Evolutionary conservation across 2,329 filamentous ascomycete species (phyloP), one percentile per base, ranked within the genome.

Genomic region (Fusarium heterosporum): DNA sequence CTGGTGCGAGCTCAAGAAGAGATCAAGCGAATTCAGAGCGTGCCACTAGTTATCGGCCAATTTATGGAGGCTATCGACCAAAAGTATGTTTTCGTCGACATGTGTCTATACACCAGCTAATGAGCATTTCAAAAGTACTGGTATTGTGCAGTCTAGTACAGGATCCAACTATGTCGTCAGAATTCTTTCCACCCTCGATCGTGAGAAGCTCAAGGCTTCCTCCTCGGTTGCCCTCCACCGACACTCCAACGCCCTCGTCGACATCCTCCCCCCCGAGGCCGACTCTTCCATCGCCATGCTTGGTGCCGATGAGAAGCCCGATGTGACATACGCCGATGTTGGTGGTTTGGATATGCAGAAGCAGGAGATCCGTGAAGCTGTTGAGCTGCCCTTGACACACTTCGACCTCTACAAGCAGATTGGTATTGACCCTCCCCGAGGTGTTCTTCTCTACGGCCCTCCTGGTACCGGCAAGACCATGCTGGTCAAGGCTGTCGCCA

Each of bases 31-130:
- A 99, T 99, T 79, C 96, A 99, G 83, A 97, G 93, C 79, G 96
- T 99, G 54, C 96, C 96, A 28, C 83, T 99, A 65, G 96, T 99
- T 66, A 99, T 99, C 78, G 96, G 96, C 63, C 96, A 99, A 81
- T 99, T 99, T 78, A 99, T 99, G 96, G 96, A 99, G 82, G 96
- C 96, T 55, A 99, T 99, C 77, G 96, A 99, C 79, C 96, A 99
- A 82, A 99, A 97, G 93, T 97, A 86, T 79, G 87, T 61, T 49
- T 25, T 36, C 60, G 26, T 47, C 50, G 38, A 32, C 41, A 45
- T 22, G 40, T 51, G 26, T 36, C 25, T 41, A 42, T 40, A 52
- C 39, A 26, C 14, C 8, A 45, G 53, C 63, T 67, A 42, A 64
- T 41, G 38, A 17, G 47, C 36, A 22, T 39, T 26, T 55, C 32